Evolutionary conservation across 2,329 filamentous ascomycete genomes (phyloP), one percentile per base, ranked within the genome.

Genomic region (Pestalotiopsis sp.): DNA sequence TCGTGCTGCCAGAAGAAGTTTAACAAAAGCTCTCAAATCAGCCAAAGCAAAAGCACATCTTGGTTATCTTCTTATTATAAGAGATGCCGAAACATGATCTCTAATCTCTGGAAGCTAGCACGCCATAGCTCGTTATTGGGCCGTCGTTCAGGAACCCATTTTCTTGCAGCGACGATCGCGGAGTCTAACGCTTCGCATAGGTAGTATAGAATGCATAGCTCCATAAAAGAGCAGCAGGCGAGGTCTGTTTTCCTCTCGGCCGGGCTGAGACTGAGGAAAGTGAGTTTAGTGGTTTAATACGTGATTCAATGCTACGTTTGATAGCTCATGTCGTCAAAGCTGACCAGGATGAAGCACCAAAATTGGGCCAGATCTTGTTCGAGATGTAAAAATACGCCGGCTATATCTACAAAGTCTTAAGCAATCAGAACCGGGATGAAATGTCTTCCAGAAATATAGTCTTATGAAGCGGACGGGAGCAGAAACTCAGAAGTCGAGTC

Each of bases 61-160:
- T 62, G 5, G 7, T 45, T 14, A 64, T 12, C 38, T 27, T 13
- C 23, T 20, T 13, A 17, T 49, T 41, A 17, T 5, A 31, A 45
- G 20, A 12, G 9, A 13, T 52, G 3, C 12, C n/a, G 14, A n/a
- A 49, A 23, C 14, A 64, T 27, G 7, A 52, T 64, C 36, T 27
- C 38, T 64, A 23, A 36, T 45, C 36, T 20, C 9, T 64, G 6
- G 20, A 12, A 52, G 5, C 45, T 36, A 64, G 61, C 61, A 64
- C 61, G 61, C 61, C 61, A 64, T 64, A 64, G 38, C 39, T 64
- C 61, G 61, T 45, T 64, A 64, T 64, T 49, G 23, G 23, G 12
- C 61, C 9, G 14, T 12, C 4, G 11, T 41, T 23, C 39, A 31
- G 38, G 36, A 23, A 38, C 36, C 61, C 61, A 64, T 64, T 49